Base-by-base conservation (phyloP, 805 yeast species). In the Saccharomycopsis fermentans region DNA sequence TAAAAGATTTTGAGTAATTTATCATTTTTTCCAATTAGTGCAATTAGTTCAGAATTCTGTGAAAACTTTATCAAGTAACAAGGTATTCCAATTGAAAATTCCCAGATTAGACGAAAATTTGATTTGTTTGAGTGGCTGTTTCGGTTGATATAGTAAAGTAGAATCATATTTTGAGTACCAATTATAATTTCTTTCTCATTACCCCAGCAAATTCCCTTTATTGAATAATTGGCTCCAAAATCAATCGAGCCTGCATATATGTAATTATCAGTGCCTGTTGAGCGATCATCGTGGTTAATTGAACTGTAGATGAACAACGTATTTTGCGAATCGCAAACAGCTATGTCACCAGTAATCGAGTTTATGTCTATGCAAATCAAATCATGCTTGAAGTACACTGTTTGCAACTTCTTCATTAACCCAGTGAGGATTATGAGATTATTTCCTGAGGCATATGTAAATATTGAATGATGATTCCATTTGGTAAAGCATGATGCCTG, bases 401-500 rank as follows among this genome's bases (percentile, higher is more conserved):
- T 90, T 69, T 92, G 98, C 17, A 90, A 71, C 61, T 85, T 72
- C 26, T 72, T 70, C 59, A 77, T 73, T 53, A 77, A 73, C 60
- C 79, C 77, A 6, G 85, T 75, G 2, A 84, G 68, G 4, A 87
- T 77, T 36, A 92, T 86, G 63, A 92, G 74, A 68, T 89, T 90
- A 71, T 90, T 90, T 0, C 96, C 97, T 0, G 97, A 88, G 59
- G 90, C 87, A 68, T 92, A 92, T 1, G 82, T 83, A 19, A 59
- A 37, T 5, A 62, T 51, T 27, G 61, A 60, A 40, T 55, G 58
- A 39, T 54, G 55, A 8, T n/a, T 32, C 64, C 64, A 62, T 50
- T 55, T 57, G 27, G 55, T 48, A 34, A 57, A 53, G 19, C 55
- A 55, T n/a, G 47, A 24, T 14, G 58, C 56, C 39, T 59, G 64